Base-by-base conservation (phyloP, 768 basidiomycete genomes). In the Coprinopsis cinerea region DNA sequence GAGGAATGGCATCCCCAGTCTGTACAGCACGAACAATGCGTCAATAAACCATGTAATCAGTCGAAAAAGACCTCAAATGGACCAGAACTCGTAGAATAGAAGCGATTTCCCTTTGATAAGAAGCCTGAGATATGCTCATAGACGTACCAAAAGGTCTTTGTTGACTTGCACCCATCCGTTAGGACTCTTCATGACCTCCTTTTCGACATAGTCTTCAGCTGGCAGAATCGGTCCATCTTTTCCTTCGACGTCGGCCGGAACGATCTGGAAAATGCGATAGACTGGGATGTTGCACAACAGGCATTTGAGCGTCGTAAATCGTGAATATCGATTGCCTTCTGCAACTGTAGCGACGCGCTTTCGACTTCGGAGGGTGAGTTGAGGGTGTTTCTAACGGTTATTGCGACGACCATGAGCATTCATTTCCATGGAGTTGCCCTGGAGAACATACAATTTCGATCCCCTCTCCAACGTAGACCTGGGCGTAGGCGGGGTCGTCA, bases 81-180 rank as follows among this genome's bases (percentile, higher is more conserved):
- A 43, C 47, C 56, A 53, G 37, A 37, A 47, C 49, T 37, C 53
- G n/a, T n/a, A n/a, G n/a, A n/a, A n/a, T n/a, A n/a, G n/a, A n/a
- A n/a, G 52, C 47, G 28, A 45, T 30, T 47, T 28, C 35, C 45
- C 47, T 18, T 17, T 3, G 43, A 45, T 35, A 40, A 28, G 15
- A 51, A 55, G 47, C 30, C 41, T 26, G n/a, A n/a, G n/a, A n/a
- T n/a, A n/a, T n/a, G n/a, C 45, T 48, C 34, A 35, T 34, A 55
- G 50, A 78, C 88, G 75, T 66, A 90, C 88, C 65, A 87, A 60
- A 59, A 81, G 83, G 45, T 73, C 70, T 47, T 73, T 74, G 58
- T 82, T 73, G 17, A 89, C 76, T 57, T 89, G 82, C 53, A 91
- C 75, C 85, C 85, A 88, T 10, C 88, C 88, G 47, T 61, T 78